phyloP scores from a whole-genome alignment of 2,329 filamentous ascomycete species.

The Fusarium udum region DNA sequence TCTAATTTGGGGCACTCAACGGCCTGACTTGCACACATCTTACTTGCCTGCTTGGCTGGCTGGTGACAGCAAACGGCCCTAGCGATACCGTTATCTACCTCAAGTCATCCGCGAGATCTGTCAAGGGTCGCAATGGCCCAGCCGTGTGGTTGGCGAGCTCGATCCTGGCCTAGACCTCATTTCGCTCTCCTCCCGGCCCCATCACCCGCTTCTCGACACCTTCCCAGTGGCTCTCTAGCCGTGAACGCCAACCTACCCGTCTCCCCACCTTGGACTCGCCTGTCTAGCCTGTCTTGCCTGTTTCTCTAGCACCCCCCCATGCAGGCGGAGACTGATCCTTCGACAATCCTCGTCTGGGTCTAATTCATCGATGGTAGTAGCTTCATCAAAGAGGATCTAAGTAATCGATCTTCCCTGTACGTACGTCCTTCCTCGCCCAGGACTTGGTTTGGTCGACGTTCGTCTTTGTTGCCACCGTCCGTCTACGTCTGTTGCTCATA shows the following conservation, averaged over 20 bases:
- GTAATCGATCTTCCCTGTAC: constrained; percentile 36
- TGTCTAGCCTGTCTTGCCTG: constrained; percentile 30
- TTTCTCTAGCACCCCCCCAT: constrained; percentile 34
- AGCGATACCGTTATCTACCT: constrained; percentile 35
- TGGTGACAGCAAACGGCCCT: constrained; percentile 25
- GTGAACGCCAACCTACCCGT: constrained; percentile 39
- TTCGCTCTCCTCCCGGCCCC: constrained; percentile 44
- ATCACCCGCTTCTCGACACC: constrained; percentile 44
- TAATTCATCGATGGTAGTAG: constrained; percentile 40
- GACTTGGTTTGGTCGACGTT: constrained; percentile 23
- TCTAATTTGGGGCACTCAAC: constrained; percentile 25
- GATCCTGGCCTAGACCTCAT: constrained; percentile 41
- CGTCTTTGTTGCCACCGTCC: constrained; percentile 38
- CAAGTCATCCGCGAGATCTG: constrained; percentile 39
- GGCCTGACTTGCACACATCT: constrained; percentile 9
- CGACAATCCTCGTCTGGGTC: constrained; percentile 40
- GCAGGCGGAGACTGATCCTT: constrained; percentile 44
- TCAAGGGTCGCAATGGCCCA: constrained; percentile 41
- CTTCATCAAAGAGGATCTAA: constrained; percentile 40
- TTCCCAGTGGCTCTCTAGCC: constrained; percentile 38
- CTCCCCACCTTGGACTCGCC: constrained; percentile 36
- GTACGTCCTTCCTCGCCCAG: constrained; percentile 16
- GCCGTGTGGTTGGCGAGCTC: constrained; percentile 42
- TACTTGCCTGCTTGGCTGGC: background rate
- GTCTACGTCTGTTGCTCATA: constrained; percentile 25